Conservation (phyloP, 352 stramenopile genomes). For the Pythium sukuiense region DNA sequence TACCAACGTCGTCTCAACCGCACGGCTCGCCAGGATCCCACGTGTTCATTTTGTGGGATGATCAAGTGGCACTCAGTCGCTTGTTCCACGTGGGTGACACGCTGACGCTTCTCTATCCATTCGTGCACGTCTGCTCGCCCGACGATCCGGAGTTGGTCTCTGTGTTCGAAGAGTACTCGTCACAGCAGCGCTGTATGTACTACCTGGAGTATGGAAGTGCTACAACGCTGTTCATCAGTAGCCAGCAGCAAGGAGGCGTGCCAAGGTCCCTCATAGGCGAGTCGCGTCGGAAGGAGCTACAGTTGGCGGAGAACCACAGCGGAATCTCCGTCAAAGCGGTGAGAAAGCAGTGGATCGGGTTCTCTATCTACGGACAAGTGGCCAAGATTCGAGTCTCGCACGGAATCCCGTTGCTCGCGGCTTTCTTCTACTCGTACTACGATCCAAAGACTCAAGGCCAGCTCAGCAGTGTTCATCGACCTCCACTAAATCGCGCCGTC, state of each 20-base stretch:
- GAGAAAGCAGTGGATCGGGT: constrained; percentile 38
- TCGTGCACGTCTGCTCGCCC: constrained; percentile 48
- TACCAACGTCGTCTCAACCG: constrained; percentile 1
- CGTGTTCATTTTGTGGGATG: constrained; percentile 66
- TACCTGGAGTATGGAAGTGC: constrained; percentile 70
- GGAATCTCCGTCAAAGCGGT: constrained; percentile 3
- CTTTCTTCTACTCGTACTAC: constrained; percentile 71
- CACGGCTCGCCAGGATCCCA: constrained; percentile 31
- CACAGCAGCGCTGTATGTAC: constrained; percentile 45
- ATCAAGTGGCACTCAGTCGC: constrained; percentile 63
- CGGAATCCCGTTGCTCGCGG: constrained; percentile 60
- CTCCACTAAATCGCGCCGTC: constrained; percentile 42
- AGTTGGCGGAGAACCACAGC: constrained; percentile 7
- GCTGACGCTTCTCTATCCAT: constrained; percentile 62
- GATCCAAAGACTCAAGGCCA: constrained; percentile 46
- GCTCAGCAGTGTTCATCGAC: constrained; percentile 16
- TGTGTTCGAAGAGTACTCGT: constrained; percentile 63
- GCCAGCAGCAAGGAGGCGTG: neutral
- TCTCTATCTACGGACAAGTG: constrained; percentile 58
- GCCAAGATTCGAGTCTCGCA: constrained; percentile 54
- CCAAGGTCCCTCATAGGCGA: neutral
- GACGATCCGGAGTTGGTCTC: constrained; percentile 50
- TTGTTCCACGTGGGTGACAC: constrained; percentile 59
- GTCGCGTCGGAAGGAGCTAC: constrained; percentile 23
- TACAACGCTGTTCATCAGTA: constrained; percentile 46